phyloP scores from a whole-genome alignment of 1,139 yeast genomes.

The Taphrina confusa region DNA sequence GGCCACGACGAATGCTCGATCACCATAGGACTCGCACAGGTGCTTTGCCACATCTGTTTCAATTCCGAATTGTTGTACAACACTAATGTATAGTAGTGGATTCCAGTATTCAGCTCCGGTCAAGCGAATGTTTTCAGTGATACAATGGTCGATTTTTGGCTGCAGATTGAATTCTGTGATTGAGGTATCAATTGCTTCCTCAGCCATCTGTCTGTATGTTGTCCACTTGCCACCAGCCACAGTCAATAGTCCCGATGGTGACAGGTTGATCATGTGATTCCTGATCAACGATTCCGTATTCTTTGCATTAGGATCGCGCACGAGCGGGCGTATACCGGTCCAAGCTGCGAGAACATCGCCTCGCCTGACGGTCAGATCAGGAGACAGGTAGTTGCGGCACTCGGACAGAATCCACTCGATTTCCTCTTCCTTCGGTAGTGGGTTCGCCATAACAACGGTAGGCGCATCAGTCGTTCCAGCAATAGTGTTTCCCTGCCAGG shows the following conservation, averaged over 20 bases:
- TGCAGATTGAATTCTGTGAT: conserved; percentile 56
- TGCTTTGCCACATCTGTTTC: conserved; percentile 79
- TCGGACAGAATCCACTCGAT: conserved; percentile 85
- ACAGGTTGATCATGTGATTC: conserved; percentile 75
- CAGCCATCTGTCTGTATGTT: conserved; percentile 96
- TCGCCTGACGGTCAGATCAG: conserved; percentile 80
- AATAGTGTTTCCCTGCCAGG: conserved; percentile 96
- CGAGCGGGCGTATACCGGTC: conserved; percentile 96
- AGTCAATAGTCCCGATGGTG: conserved; percentile 76
- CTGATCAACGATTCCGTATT: conserved; percentile 81
- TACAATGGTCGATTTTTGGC: conserved; percentile 46
- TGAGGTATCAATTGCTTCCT: conserved; percentile 82
- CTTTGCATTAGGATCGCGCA: conserved; percentile 73
- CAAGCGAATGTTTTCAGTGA: conserved; percentile 51
- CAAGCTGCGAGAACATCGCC: conserved; percentile 93
- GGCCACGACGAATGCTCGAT: conserved; percentile 70
- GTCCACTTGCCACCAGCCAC: conserved; percentile 99
- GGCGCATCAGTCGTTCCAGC: conserved; percentile 95
- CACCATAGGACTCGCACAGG: conserved; percentile 83
- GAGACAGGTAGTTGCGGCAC: conserved; percentile 75
- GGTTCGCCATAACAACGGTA: conserved; percentile 62
- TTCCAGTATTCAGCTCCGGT: conserved; percentile 73
- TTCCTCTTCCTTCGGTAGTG: conserved; percentile 85
- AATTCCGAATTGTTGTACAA: conserved; percentile 75
- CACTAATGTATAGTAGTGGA: conserved; percentile 70